These are phyloP conservation scores for Penicillium paxilli DNA, from an alignment of 495 filamentous ascomycete genomes.

Conservation along the genomic window DNA sequence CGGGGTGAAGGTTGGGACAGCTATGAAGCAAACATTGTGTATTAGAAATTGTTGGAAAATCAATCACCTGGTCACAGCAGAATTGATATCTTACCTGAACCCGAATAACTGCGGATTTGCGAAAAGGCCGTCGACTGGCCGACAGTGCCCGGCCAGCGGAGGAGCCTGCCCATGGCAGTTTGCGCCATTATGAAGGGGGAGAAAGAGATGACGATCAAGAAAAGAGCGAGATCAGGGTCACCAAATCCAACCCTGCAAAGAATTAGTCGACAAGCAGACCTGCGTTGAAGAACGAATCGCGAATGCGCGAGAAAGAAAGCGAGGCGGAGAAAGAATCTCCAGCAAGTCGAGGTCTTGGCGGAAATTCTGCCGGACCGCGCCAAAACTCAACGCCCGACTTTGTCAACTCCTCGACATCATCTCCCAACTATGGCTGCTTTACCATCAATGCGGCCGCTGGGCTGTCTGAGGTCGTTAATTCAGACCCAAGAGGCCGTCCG, in stretches of 20 bases:
- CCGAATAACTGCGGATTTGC: conserved; percentile 37
- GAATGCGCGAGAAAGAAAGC: conserved; percentile 5
- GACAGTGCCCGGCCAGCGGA: conserved; percentile 34
- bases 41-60: background rate
- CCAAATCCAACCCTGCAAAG: background rate
- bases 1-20: conserved; percentile 50
- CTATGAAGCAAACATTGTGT: conserved; percentile 13
- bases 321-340: conserved; percentile 9
- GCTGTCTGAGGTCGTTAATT: conserved; percentile 60
- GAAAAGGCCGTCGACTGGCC: conserved; percentile 33
- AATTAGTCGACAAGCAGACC: background rate
- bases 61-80: background rate
- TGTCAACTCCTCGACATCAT: conserved; percentile 13
- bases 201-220: background rate
- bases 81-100: conserved; percentile 27
- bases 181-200: conserved; percentile 34
- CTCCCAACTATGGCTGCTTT: conserved; percentile 57
- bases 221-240: background rate
- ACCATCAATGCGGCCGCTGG: conserved; percentile 62
- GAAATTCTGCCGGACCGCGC: conserved; percentile 43
- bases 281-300: conserved; percentile 8
- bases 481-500: conserved; percentile 46
- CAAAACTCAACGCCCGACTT: conserved; percentile 35
- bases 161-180: conserved; percentile 38
- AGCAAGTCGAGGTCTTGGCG: conserved; percentile 36